Evolutionary conservation across 1,139 yeast species (phyloP).

Genomic region (Magnusiomyces magnusii): DNA sequence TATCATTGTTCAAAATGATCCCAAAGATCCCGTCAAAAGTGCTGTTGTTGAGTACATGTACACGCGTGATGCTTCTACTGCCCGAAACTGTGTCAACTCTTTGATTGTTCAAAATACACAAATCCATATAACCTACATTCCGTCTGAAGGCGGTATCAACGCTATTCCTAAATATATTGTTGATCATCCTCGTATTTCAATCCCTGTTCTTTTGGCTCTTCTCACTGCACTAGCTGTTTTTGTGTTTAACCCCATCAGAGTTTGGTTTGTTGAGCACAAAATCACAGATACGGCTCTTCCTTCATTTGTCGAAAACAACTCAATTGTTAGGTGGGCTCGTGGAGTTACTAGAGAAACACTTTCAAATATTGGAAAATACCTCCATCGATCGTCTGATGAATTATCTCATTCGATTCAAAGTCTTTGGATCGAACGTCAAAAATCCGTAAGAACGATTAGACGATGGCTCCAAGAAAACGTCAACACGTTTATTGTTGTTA

Average conservation of each 20-base stretch:
- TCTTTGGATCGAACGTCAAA: slow-evolving; percentile 66
- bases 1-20: slow-evolving; percentile 38
- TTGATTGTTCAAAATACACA: slow-evolving; percentile 43
- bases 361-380: slow-evolving; percentile 8
- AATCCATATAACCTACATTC: slow-evolving; percentile 67
- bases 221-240: slow-evolving; percentile 74
- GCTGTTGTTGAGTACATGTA: slow-evolving; percentile 51
- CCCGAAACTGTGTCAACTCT: slow-evolving; percentile 89
- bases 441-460: slow-evolving; percentile 57
- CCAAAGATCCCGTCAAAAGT: slow-evolving; percentile 42
- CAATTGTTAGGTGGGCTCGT: slow-evolving; percentile 5
- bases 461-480: slow-evolving; percentile 74
- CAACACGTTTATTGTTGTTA: slow-evolving; percentile 78
- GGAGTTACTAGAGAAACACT: slow-evolving; percentile 5
- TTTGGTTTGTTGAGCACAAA: slow-evolving; percentile 67
- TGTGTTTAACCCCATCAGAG: slow-evolving; percentile 87
- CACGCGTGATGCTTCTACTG: slow-evolving; percentile 67
- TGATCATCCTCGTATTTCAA: slow-evolving; percentile 72
- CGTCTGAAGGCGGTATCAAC: slow-evolving; percentile 40
- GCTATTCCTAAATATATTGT: slow-evolving; percentile 17
- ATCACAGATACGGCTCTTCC: slow-evolving; percentile 31
- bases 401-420: slow-evolving; percentile 31
- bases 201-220: slow-evolving; percentile 56
- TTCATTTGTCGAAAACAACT: slow-evolving; percentile 8
- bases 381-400: slow-evolving; percentile 3